Evolutionary conservation across 2,329 filamentous ascomycete genomes (phyloP), one percentile per base, ranked within the genome.

Genomic region (Penicillium fuscoglaucum): DNA sequence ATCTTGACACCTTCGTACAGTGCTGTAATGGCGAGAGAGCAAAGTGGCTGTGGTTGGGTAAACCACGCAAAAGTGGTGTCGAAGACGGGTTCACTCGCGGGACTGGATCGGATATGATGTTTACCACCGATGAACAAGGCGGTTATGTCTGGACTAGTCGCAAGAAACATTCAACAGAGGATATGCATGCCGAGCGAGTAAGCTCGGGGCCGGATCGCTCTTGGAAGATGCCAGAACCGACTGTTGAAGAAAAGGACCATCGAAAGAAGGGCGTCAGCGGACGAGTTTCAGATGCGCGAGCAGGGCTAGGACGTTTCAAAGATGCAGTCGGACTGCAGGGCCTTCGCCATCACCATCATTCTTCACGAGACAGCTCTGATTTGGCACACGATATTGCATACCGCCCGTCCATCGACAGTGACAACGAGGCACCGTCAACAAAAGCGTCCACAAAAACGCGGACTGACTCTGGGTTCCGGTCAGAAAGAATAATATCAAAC

Each of bases 31-130:
- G 95, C 35, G 90, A 95, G 71, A 85, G 90, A 56, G 83, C 90
- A 17, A 96, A 96, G 73, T 98, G 93, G 91, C 82, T 99, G 2
- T 99, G 95, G 95, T 84, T 90, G 61, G 95, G 93, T 17, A 98
- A 96, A 73, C 84, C 90, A 39, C 86, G 88, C 60, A 91, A 93
- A 70, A 83, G 69, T 52, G 69, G 66, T 17, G 46, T 69, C 17
- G 71, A 67, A 29, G 66, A 76, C 59, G 64, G 66, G 6, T 72
- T 74, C 48, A 62, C 65, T 9, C 66, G 67, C 39, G 68, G 66
- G 15, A 67, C 66, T 12, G 73, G 76, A 56, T 68, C 73, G 15
- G 76, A 76, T 21, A 74, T 76, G 68, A 72, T 80, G 55, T 80
- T 79, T 59, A 75, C 74, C 5, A 76, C 72, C 17, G 77, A 80